Evolutionary conservation across 306 rosid genomes (phyloP), one percentile per base, ranked within the genome.

Genomic region (Vigna hirtella): DNA sequence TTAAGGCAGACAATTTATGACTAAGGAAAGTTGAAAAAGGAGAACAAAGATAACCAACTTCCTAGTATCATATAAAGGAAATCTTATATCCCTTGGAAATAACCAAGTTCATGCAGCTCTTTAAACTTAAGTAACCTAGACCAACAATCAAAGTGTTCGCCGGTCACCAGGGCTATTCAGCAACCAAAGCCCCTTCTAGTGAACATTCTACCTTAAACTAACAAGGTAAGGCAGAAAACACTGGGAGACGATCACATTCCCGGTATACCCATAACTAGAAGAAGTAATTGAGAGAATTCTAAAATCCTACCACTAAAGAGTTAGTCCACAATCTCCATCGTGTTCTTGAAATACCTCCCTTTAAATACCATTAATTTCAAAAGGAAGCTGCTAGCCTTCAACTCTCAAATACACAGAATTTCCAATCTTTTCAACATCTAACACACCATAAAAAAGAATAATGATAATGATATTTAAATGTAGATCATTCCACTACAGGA

Each of bases 401-500:
- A 63, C 15, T 30, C 24, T 63, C 69, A 34, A n/a, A 34, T 16
- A 3, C 49, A 72, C 50, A 52, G 7, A 63, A 52, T 42, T 17
- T 15, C 4, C 18, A 40, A 50, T 13, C 47, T 15, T 65, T 50
- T 38, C 12, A 53, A 30, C 24, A 53, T 42, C 38, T 11, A 42
- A 34, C 70, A 62, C 45, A 52, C 67, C 30, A 12, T 17, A 62
- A 51, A 61, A 69, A 62, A 75, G 40, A 76, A 70, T 22, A 47
- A 57, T 59, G 68, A 18, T n/a, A 43, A 51, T 51, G 62, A 42
- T 16, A 68, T 9, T 59, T 69, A 70, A 43, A 49, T 66, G 42
- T 68, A 16, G 56, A 70, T 47, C 30, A 28, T 53, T 79, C 50
- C 38, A 70, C 26, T n/a, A 61, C 70, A 28, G 24, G 80, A 49